Base-by-base conservation (phyloP, 441 rosid species). In the Erodium texanum region DNA sequence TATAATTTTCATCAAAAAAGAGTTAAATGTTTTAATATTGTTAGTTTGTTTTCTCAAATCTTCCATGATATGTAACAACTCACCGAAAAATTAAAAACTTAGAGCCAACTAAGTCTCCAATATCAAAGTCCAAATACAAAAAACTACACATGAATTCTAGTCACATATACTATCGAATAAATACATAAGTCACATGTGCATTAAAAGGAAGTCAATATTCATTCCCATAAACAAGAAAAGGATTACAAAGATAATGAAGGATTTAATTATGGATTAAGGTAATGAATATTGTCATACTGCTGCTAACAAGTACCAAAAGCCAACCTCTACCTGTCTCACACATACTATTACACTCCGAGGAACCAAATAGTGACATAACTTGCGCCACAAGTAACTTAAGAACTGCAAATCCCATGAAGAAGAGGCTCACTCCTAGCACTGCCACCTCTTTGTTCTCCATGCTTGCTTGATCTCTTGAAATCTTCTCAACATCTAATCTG, bases 201-300 rank as follows among this genome's bases (percentile, higher is more conserved):
- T 32, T 5, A 32, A 32, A 22, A 9, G 19, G 5, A 19, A 18
- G 12, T 56, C 62, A 18, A 56, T 19, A 18, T 56, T 22, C 16
- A 56, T 56, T 56, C 62, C 24, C 24, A 4, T 56, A 1, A 19
- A 56, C 24, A 56, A 56, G 6, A 56, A 56, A 56, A n/a, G 43
- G 65, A 65, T 66, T 59, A 71, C 69, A 65, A 8, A 38, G 68
- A 61, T 32, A 32, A 32, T 0, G 41, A 32, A 48, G 62, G 29
- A 34, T 76, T 73, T 32, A 73, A 41, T 78, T 63, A 59, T 82
- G 84, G 52, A 85, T 79, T 72, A 87, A 79, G 62, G 93, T 84
- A 24, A 90, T 82, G 82, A 88, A 85, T 68, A 93, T 82, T 69
- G 89, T 83, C 83, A 89, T 78, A 64, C 84, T 81, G 85, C 96